Evolutionary conservation across 2,329 filamentous ascomycete genomes (phyloP).

Genomic region (Apiospora phragmitis): DNA sequence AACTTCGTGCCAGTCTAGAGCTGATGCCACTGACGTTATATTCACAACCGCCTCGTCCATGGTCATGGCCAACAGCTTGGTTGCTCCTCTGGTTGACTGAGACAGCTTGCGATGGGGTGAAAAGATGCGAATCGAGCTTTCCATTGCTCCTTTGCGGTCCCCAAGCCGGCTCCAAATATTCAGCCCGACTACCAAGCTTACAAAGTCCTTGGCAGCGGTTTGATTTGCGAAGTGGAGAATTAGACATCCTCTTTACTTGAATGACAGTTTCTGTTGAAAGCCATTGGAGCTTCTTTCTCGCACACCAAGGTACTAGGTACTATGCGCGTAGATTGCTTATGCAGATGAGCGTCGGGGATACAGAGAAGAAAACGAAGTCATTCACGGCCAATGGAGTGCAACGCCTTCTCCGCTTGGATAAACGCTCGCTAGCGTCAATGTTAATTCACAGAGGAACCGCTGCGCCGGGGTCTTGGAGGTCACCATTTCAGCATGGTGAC

Average conservation of each 20-base stretch:
- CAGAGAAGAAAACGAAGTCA: not conserved
- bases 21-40: not conserved
- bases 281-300: not conserved
- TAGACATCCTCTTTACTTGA: not conserved
- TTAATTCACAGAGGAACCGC: not conserved
- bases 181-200: not conserved
- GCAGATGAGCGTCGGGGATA: not conserved
- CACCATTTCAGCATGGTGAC: not conserved
- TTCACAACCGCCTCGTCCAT: not conserved
- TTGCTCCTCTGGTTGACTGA: not conserved
- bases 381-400: not conserved
- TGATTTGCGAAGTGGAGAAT: not conserved
- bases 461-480: not conserved
- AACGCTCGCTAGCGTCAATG: constrained; percentile 3
- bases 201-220: not conserved
- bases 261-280: not conserved
- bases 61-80: not conserved
- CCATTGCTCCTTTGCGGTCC: not conserved
- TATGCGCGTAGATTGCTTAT: not conserved
- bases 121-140: not conserved
- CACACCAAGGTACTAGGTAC: not conserved
- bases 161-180: not conserved
- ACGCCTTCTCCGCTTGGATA: not conserved
- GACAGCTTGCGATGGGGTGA: not conserved
- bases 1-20: not conserved